Base-by-base conservation (phyloP, 1,284 basidiomycete species). In the Schizophyllum amplum region DNA sequence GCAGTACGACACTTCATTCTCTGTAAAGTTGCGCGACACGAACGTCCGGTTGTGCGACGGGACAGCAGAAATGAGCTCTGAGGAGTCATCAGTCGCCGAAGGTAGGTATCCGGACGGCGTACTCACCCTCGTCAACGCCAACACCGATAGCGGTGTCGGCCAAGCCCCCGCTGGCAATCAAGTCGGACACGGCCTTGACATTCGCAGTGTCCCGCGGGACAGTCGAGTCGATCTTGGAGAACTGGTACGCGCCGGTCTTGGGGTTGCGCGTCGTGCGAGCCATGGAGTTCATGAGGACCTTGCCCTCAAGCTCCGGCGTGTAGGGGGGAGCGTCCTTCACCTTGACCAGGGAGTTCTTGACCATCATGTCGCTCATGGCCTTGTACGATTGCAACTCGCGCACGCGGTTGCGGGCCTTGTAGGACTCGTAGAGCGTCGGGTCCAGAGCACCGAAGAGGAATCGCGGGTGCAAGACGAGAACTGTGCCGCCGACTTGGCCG, bases 281-380 rank as follows among this genome's bases (percentile, higher is more conserved):
- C 70, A 95, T 76, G 0, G 94, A 92, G 80, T 99, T 99, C 71
- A 98, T 80, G 53, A 98, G 80, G 33, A 98, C 93, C 51, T 86
- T 81, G 52, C 80, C 82, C 73, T 99, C 96, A 61, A 97, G 80
- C 65, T 98, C 95, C 59, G 83, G 81, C 52, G 82, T 75, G 76
- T 95, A 99, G 21, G 95, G 97, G 21, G 96, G 94, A 42, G 84
- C 82, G 46, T 97, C 95, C 79, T 99, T 98, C 81, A 99, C 86
- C 75, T 90, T 89, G 63, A 99, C 94, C 55, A 98, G 80, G 55
- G 90, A 89, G 75, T 95, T 93, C 70, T 83, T 85, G 69, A 91
- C 92, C 87, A 98, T 91, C 83, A 94, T 92, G 69, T 92, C 87
- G 64, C 91, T 93, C 90, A 94, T 93, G 52, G 92, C 87, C 72